Percentiles rank a stretch among this genome's conserved stretches.
Evolutionary conservation across 768 basidiomycete species (phyloP).

Genomic region (Mycena polygramma): DNA sequence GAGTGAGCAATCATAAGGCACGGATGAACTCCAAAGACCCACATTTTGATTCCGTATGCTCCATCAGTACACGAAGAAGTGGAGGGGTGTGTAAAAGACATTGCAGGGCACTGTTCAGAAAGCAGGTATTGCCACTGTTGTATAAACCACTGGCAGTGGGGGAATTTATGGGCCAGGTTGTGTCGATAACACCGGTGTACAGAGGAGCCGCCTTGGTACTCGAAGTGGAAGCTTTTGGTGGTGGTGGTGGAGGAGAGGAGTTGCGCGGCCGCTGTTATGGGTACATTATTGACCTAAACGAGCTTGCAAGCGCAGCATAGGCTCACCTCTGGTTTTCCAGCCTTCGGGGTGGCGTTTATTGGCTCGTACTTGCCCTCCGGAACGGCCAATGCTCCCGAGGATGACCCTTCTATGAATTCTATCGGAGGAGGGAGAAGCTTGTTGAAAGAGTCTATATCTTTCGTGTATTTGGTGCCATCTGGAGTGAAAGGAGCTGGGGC

Average conservation of each 20-base stretch:
- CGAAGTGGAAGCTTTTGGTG: slow-evolving; percentile 13
- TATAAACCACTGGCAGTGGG: slow-evolving; percentile 73
- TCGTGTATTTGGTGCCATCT: slow-evolving; percentile 70
- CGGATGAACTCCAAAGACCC: slow-evolving; percentile 47
- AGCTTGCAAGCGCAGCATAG: slow-evolving; percentile 23
- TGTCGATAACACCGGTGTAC: slow-evolving; percentile 68
- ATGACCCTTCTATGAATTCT: slow-evolving; percentile 89
- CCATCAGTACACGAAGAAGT: slow-evolving; percentile 71
- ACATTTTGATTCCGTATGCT: slow-evolving; percentile 73
- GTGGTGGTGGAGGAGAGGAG: slow-evolving; percentile 37
- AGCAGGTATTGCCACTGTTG: slow-evolving; percentile 96
- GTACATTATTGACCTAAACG: slow-evolving; percentile 36
- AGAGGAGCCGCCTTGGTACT: slow-evolving; percentile 54
- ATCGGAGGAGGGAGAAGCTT: slow-evolving; percentile 83
- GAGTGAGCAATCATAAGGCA: slow-evolving; percentile 24
- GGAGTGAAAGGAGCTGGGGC: slow-evolving; percentile 62
- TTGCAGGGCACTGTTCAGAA: slow-evolving; percentile 94
- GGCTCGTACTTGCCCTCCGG: slow-evolving; percentile 85
- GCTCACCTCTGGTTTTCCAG: slow-evolving; percentile 63
- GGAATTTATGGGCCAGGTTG: slow-evolving; percentile 68
- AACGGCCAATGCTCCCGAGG: slow-evolving; percentile 78
- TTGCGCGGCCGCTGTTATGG: slow-evolving; percentile 32
- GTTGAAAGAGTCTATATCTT: slow-evolving; percentile 82
- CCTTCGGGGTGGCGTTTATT: slow-evolving; percentile 77
- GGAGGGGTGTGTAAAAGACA: slow-evolving; percentile 94